phyloP scores from a whole-genome alignment of 2,329 filamentous ascomycete species.

The Parasarocladium wereldwijsianum region DNA sequence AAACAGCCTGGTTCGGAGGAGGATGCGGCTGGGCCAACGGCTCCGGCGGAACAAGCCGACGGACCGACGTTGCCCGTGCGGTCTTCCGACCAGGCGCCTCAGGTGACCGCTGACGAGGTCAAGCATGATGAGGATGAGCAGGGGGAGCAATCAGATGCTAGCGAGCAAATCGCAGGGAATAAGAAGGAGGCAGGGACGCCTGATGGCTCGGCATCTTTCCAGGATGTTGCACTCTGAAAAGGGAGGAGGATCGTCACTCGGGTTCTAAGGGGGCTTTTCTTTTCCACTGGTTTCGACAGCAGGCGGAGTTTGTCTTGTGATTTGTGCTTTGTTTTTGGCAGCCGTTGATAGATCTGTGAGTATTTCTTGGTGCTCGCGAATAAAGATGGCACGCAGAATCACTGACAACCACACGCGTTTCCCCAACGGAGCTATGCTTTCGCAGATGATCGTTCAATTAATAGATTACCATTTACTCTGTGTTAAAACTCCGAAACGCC shows the following conservation, averaged over 20 bases:
- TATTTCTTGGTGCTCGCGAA: no score
- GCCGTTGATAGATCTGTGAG: no score
- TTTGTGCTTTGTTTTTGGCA: no score
- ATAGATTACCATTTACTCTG: no score
- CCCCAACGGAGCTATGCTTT: no score
- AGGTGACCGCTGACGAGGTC: conserved; percentile 5
- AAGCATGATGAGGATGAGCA: conserved; percentile 12
- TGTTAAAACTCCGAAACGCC: no score
- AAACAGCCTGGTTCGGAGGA: conserved; percentile 17
- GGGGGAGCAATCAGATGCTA: conserved; percentile 18
- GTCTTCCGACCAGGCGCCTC: conserved; percentile 20
- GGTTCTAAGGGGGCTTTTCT: conserved; percentile 1
- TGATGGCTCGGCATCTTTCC: conserved; percentile 46
- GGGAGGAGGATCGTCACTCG: neutral
- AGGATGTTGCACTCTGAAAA: conserved; percentile 43
- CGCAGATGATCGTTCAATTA: no score
- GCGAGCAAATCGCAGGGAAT: conserved; percentile 18
- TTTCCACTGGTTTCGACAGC: conserved; percentile 2
- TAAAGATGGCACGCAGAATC: no score
- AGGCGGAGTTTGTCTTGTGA: neutral
- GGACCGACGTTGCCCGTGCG: conserved; percentile 37
- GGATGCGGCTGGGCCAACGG: conserved; percentile 44
- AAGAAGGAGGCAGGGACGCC: conserved; percentile 31
- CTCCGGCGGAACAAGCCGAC: conserved; percentile 38
- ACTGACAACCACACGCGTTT: no score